Base-by-base conservation (phyloP, 139 green algal genomes). In the Chlamydomonas eustigma region DNA sequence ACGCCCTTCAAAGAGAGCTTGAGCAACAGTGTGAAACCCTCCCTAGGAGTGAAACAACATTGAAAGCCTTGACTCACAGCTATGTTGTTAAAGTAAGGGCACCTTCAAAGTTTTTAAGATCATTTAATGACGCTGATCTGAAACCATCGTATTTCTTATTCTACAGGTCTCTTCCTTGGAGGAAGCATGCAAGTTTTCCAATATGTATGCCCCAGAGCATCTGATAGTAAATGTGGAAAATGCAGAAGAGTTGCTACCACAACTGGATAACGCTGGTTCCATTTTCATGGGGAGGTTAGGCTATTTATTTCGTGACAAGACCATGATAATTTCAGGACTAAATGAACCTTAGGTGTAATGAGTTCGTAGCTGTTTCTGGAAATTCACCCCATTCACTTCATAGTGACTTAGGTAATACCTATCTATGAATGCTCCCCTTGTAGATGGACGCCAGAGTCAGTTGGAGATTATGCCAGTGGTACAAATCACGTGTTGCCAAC, bases 401-500 rank as follows among this genome's bases (percentile, higher is more conserved):
- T n/a, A n/a, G n/a, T 37, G 37, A 50, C 38, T 76, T 28, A 4
- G 37, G 34, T 38, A 18, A n/a, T 5, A 6, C 12, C 22, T 38
- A 24, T n/a, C 35, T 65, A 64, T 74, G 74, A 37, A 28, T 70
- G 31, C 37, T 4, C 77, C 76, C 3, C 66, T 73, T 18, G 12
- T 18, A 58, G 44, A 71, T 96, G 88, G 86, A 99, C 96, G 0
- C 96, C 96, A 2, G 96, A 99, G 88, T 94, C 83, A 30, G 95
- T 99, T 32, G 96, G 96, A 12, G 96, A 99, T 87, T 99, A 99
- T 79, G 96, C 96, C 34, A 94, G 85, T 36, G 95, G 96, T 58
- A 99, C 96, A 52, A 99, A 99, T 88, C 96, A 99, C 85, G 87
- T 94, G 73, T 85, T 99, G 74, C 96, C 96, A 2, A 99, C 96